Evolutionary conservation across 129 eudicot genomes (phyloP), one percentile per base, ranked within the genome.

Genomic region (Logfia minima): DNA sequence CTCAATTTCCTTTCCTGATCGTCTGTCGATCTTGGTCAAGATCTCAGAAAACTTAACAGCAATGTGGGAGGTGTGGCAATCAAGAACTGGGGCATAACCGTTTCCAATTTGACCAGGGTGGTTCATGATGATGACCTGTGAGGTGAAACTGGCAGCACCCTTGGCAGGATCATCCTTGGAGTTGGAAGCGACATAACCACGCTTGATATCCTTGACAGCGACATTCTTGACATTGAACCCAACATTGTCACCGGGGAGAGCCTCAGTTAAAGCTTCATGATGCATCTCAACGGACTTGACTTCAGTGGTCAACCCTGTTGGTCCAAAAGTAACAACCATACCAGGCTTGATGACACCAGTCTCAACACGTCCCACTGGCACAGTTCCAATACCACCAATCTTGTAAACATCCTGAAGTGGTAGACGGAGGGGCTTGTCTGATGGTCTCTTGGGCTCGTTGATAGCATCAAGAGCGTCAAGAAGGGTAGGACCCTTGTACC

Each of bases 291-390:
- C 66, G 13, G 39, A 72, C 37, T 72, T 72, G 8, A 24, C 77
- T 58, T 72, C 59, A 29, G 39, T 72, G n/a, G 77, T 52, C 66
- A 32, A n/a, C 16, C 64, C 39, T 3, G 45, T 6, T 26, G 76
- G 65, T 24, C 61, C 39, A 51, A 72, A 68, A 45, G 69, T 77
- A 28, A 77, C 81, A 35, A 77, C 81, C 75, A 55, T 77, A 67
- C 81, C 81, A 56, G 75, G 81, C 66, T 77, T 77, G 81, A 77
- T 11, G 23, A 77, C 0, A 53, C 74, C 81, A 31, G 75, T 67
- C 35, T 59, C 68, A 11, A 74, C 69, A 8, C 78, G 78, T 32
- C 78, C 68, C 21, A 74, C 69, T 21, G 78, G 78, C 56, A 74
- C 56, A 35, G 68, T 74, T 74, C 78, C 78, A 60, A 65, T 65